Evolutionary conservation across 345 rosid genomes (phyloP).

Genomic region (Corchorus capsularis): DNA sequence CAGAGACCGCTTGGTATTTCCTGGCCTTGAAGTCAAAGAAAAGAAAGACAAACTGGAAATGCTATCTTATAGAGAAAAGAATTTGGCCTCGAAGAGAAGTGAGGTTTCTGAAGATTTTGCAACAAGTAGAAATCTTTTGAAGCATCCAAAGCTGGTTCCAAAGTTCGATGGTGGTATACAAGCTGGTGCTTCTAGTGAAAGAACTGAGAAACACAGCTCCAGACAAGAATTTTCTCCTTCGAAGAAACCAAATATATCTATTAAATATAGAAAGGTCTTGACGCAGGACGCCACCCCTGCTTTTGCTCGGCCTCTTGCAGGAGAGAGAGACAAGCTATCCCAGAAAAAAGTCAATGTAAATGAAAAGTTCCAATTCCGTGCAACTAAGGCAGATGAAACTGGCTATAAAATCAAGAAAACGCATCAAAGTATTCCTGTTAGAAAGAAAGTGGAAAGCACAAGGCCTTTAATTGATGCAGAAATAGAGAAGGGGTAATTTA

Average conservation of each 20-base stretch:
- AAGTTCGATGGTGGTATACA: background rate
- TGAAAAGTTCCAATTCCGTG: conserved; percentile 13
- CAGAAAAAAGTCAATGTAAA: conserved; percentile 12
- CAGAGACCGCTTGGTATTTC: conserved; percentile 69
- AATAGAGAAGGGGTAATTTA: conserved; percentile 27
- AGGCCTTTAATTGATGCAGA: conserved; percentile 22
- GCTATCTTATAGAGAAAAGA: conserved; percentile 9
- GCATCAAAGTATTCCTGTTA: conserved; percentile 11
- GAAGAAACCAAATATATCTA: conserved; percentile 21
- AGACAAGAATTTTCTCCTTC: conserved; percentile 16
- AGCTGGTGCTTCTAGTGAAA: conserved; percentile 16
- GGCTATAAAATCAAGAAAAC: conserved; percentile 20
- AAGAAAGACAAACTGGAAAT: conserved; percentile 20
- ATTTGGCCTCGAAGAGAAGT: conserved; percentile 19
- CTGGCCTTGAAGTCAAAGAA: conserved; percentile 33
- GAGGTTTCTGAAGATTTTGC: conserved; percentile 18
- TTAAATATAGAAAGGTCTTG: conserved; percentile 24
- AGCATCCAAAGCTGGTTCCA: conserved; percentile 26
- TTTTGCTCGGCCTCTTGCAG: conserved; percentile 7
- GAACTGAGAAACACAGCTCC: background rate
- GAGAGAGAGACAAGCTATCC: conserved; percentile 19
- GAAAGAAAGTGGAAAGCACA: conserved; percentile 14
- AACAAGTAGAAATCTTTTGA: conserved; percentile 21
- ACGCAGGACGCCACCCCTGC: conserved; percentile 6
- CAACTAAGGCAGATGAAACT: background rate